Conservation (phyloP, 2,329 filamentous ascomycete genomes). For the Cladosporium sp. region DNA sequence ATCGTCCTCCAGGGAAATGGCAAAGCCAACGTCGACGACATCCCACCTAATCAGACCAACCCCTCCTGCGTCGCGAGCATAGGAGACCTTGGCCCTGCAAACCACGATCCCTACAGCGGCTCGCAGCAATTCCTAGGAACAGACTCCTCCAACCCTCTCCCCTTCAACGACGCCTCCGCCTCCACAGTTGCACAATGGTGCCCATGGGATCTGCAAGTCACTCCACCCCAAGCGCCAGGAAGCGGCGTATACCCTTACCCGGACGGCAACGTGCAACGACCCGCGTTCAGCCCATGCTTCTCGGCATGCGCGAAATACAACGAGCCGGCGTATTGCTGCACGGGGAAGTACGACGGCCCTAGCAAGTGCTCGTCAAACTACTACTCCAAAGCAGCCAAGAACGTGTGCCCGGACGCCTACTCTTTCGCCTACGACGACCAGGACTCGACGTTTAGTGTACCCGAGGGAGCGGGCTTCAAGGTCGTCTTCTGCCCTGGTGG, state of each 20-base stretch:
- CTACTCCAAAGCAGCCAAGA: conserved; percentile 68
- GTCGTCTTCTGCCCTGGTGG: conserved; percentile 70
- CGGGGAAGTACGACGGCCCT: conserved; percentile 62
- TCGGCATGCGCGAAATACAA: conserved; percentile 71
- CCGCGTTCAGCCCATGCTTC: conserved; percentile 71
- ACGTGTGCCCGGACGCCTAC: conserved; percentile 78
- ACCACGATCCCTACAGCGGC: conserved; percentile 49
- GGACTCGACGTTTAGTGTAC: conserved; percentile 54
- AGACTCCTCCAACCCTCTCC: conserved; percentile 63
- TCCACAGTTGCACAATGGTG: conserved; percentile 65
- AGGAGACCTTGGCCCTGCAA: conserved; percentile 50
- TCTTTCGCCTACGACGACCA: conserved; percentile 64
- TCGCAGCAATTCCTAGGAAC: conserved; percentile 53
- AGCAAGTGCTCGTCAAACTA: conserved; percentile 61
- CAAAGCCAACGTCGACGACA: conserved; percentile 56
- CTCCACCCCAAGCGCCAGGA: conserved; percentile 63
- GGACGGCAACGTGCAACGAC: conserved; percentile 66
- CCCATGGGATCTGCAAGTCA: conserved; percentile 71
- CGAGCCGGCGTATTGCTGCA: conserved; percentile 68
- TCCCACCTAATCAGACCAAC: conserved; percentile 74
- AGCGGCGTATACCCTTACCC: conserved; percentile 77
- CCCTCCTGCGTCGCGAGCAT: conserved; percentile 70
- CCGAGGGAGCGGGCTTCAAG: conserved; percentile 69
- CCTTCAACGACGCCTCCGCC: conserved; percentile 61
- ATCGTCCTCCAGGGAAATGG: conserved; percentile 50